phyloP scores from a whole-genome alignment of 495 filamentous ascomycete species.

The Aspergillus panamensis region DNA sequence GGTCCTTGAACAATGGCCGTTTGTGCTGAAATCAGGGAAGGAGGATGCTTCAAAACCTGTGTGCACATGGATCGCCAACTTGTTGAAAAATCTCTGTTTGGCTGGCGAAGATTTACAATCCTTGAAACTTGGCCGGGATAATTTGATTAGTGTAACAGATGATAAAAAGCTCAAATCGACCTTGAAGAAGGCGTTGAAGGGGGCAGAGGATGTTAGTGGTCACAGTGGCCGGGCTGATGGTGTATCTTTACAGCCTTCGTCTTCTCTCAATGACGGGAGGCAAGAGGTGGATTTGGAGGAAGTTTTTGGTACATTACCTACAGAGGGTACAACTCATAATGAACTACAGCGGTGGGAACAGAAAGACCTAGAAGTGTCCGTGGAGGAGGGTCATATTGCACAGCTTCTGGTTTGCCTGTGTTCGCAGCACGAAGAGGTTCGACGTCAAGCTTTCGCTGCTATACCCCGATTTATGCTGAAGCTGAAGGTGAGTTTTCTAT shows the following conservation, averaged over 20 bases:
- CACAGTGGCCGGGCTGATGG: slow-evolving; percentile 25
- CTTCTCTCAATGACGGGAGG: slow-evolving; percentile 12
- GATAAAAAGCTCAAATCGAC: slow-evolving; percentile 35
- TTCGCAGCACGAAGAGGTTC: slow-evolving; percentile 67
- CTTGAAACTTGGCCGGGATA: slow-evolving; percentile 42
- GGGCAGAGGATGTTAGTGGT: slow-evolving; percentile 22
- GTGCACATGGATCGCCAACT: slow-evolving; percentile 51
- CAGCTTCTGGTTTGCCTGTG: slow-evolving; percentile 71
- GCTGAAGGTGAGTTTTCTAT: slow-evolving; percentile 48
- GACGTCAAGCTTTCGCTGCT: slow-evolving; percentile 69
- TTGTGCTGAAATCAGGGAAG: slow-evolving; percentile 51
- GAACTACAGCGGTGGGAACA: slow-evolving; percentile 60
- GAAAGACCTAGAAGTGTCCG: slow-evolving; percentile 67
- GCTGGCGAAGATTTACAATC: slow-evolving; percentile 42
- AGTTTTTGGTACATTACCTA: slow-evolving; percentile 40
- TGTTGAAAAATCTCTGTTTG: slow-evolving; percentile 44
- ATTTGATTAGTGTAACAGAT: slow-evolving; percentile 36
- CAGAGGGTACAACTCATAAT: slow-evolving; percentile 40
- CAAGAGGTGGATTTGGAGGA: slow-evolving; percentile 34
- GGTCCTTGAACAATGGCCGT: slow-evolving; percentile 75
- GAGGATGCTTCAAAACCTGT: slow-evolving; percentile 37
- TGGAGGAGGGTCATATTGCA: slow-evolving; percentile 66
- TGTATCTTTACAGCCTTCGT: slow-evolving; percentile 13
- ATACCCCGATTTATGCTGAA: slow-evolving; percentile 61
- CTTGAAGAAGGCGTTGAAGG: slow-evolving; percentile 43